Evolutionary conservation across 345 rosid species (phyloP), one percentile per base, ranked within the genome.

Genomic region (Garcia nutans): DNA sequence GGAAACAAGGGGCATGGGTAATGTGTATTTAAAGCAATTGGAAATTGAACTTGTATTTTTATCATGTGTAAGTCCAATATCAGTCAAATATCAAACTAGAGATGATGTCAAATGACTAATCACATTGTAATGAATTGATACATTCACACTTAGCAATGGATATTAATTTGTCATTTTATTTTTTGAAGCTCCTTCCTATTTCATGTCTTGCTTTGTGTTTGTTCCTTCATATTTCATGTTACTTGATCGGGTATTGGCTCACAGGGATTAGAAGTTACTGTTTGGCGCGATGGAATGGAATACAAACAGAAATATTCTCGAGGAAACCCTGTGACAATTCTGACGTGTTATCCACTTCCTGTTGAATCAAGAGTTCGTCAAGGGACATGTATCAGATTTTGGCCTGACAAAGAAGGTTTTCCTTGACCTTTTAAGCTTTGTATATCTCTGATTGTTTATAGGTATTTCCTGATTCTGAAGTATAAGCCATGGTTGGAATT

Each of bases 381-480:
- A 79, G 99, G 99, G 76, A 96, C 98, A 64, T 7, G 84, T 75
- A 87, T 96, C 79, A 84, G 86, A 74, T 96, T 96, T 87, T 93
- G 99, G 98, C 99, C 99, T 65, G 99, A 96, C 88, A 86, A 87
- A 83, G 88, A 92, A 89, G 96, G 99, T 96, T 79, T 65, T 76
- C 55, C 77, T 65, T 72, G 41, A 70, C 42, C 70, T 73, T 42
- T 56, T 52, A 47, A 60, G 64, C 49, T 6, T 6, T 49, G 24
- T 70, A 26, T 31, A n/a, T 28, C 15, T 50, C 23, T 71, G 74
- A 9, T 73, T 66, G 42, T 24, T n/a, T 57, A 65, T 63, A 60
- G 42, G 72, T 72, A 16, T 62, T 68, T 33, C 11, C 50, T 58
- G 56, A 41, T 74, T 60, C 49, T 37, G 44, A 72, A 24, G 58